Percentiles rank a stretch among this genome's conserved stretches.
Evolutionary conservation across 2,329 filamentous ascomycete species (phyloP).

Genomic region (Apiospora malaysiana): DNA sequence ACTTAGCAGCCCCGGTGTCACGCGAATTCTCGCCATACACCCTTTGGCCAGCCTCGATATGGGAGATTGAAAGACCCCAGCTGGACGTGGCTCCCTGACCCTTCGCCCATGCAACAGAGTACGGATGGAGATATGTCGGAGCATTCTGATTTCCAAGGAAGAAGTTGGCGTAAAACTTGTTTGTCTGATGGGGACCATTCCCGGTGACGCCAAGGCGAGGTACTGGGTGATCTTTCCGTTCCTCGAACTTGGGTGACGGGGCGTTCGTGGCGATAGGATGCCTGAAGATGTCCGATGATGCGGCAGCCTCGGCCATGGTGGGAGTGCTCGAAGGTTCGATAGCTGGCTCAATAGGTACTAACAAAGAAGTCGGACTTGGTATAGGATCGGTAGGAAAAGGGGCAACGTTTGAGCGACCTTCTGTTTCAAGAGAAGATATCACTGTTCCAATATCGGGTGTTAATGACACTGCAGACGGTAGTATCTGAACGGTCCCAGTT

Average conservation of each 20-base stretch:
- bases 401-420: constrained; percentile 30
- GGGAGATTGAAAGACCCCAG: constrained; percentile 80
- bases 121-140: constrained; percentile 77
- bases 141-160: constrained; percentile 75
- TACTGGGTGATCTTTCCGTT: constrained; percentile 63
- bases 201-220: constrained; percentile 56
- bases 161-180: constrained; percentile 84
- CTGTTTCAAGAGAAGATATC: constrained; percentile 39
- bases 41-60: constrained; percentile 71
- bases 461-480: constrained; percentile 35
- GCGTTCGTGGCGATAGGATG: constrained; percentile 58
- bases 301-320: constrained; percentile 26
- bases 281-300: constrained; percentile 58
- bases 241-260: constrained; percentile 54
- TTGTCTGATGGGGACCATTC: constrained; percentile 66
- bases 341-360: constrained; percentile 31
- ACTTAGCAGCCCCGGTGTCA: constrained; percentile 66
- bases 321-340: constrained; percentile 30
- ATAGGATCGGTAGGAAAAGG: constrained; percentile 42
- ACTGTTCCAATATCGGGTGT: constrained; percentile 41
- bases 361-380: constrained; percentile 43
- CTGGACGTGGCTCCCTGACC: constrained; percentile 67
- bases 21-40: constrained; percentile 66
- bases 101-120: constrained; percentile 71
- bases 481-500: constrained; percentile 43